Conservation (phyloP, 1,284 basidiomycete genomes). For the Trametes sp. region DNA sequence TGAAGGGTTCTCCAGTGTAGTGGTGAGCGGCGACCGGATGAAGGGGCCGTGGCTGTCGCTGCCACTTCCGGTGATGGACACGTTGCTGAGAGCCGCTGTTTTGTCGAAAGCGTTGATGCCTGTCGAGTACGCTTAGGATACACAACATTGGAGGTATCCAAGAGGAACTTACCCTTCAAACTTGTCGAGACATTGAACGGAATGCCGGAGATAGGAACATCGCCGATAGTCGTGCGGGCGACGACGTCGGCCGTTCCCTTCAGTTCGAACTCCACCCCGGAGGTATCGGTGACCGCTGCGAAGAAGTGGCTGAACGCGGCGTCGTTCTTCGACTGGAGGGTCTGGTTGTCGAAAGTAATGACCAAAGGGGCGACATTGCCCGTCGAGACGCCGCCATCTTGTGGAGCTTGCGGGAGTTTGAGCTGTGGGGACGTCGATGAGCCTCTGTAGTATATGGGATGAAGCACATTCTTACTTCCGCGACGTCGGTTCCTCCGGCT, state of each 20-base stretch:
- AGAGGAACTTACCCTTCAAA: constrained; percentile 52
- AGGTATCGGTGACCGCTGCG: constrained; percentile 61
- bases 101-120: constrained; percentile 60
- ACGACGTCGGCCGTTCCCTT: constrained; percentile 68
- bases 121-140: background rate
- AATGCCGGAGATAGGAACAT: constrained; percentile 72
- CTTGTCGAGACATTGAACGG: constrained; percentile 65
- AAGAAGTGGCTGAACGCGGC: constrained; percentile 66
- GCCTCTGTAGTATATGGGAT: background rate
- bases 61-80: constrained; percentile 67
- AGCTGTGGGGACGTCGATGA: constrained; percentile 49
- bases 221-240: constrained; percentile 70
- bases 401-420: constrained; percentile 57
- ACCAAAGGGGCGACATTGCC: constrained; percentile 53
- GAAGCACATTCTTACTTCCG: constrained; percentile 50
- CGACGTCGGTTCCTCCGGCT: constrained; percentile 59
- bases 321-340: constrained; percentile 63
- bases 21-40: constrained; percentile 60
- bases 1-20: constrained; percentile 69
- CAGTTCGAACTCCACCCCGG: constrained; percentile 56
- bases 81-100: constrained; percentile 56
- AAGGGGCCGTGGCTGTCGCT: constrained; percentile 63
- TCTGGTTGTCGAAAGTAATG: constrained; percentile 64
- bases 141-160: background rate
- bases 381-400: constrained; percentile 70